A percentile compares a stretch with the other conserved stretches of the same genome.
phyloP scores from a whole-genome alignment of 148 eudicot species.

The Linanthus parryae region DNA sequence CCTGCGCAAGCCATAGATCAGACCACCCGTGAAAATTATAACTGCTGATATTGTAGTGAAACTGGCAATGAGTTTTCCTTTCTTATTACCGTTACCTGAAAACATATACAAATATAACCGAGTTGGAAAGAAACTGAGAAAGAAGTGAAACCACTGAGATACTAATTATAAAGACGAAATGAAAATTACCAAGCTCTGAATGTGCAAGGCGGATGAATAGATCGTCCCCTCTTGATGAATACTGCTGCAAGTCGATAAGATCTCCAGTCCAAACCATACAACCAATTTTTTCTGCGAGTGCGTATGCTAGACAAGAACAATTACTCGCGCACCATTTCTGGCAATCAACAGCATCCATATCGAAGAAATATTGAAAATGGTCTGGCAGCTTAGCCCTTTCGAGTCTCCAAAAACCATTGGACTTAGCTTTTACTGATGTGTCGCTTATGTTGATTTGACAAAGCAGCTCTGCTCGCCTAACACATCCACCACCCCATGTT shows the following conservation, averaged over 20 bases:
- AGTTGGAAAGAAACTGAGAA: not conserved
- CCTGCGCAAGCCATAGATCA: constrained; percentile 1
- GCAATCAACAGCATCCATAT: not conserved
- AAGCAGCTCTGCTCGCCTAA: not conserved
- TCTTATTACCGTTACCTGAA: constrained; percentile 2
- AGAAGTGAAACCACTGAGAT: not conserved
- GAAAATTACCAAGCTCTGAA: constrained; percentile 8
- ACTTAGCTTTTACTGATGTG: not conserved
- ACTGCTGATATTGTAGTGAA: constrained; percentile 1
- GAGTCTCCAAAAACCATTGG: constrained; percentile 1
- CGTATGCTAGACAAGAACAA: constrained; percentile 13
- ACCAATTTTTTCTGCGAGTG: constrained; percentile 6
- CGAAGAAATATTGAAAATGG: not conserved
- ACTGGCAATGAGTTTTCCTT: not conserved
- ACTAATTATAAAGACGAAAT: not conserved
- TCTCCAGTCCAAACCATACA: constrained; percentile 10
- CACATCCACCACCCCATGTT: not conserved
- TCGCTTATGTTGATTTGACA: not conserved
- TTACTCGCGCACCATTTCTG: constrained; percentile 6
- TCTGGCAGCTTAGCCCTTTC: constrained; percentile 11
- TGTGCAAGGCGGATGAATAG: constrained; percentile 6
- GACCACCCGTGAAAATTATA: not conserved
- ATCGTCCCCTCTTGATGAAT: not conserved
- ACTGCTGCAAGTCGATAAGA: not conserved
- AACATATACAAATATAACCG: not conserved